Evolutionary conservation across 108 stramenopile species (phyloP).

Genomic region (Cyclotella cryptica): DNA sequence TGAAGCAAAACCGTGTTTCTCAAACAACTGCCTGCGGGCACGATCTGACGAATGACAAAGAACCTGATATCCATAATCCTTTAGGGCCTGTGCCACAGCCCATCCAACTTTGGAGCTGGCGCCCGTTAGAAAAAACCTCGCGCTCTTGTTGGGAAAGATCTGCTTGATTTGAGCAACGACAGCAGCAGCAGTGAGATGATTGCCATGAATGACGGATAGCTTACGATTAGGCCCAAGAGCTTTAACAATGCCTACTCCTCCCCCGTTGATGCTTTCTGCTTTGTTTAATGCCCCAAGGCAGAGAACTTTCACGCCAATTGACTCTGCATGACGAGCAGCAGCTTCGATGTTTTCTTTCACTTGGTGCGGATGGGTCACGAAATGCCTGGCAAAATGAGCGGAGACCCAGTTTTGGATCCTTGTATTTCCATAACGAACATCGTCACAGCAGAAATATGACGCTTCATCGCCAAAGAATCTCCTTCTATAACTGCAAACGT

Average conservation of each 20-base stretch:
- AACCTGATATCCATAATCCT: constrained; percentile 51
- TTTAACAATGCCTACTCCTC: constrained; percentile 55
- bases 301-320: constrained; percentile 57
- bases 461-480: constrained; percentile 51
- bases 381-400: constrained; percentile 64
- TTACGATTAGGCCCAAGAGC: constrained; percentile 48
- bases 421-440: constrained; percentile 37
- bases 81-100: constrained; percentile 61
- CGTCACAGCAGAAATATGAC: constrained; percentile 61
- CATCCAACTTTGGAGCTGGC: constrained; percentile 70
- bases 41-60: constrained; percentile 61
- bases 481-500: constrained; percentile 56
- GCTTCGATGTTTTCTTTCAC: constrained; percentile 60
- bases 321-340: constrained; percentile 61
- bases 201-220: constrained; percentile 65
- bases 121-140: constrained; percentile 58
- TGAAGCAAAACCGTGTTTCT: constrained; percentile 49
- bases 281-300: constrained; percentile 70
- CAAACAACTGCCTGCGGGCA: constrained; percentile 42
- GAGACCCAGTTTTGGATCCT: constrained; percentile 58
- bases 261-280: constrained; percentile 70
- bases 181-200: constrained; percentile 65
- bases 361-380: constrained; percentile 43
- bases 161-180: constrained; percentile 58
- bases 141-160: constrained; percentile 34